Conservation (phyloP, 495 filamentous ascomycete species). For the Penicillium waksmanii region DNA sequence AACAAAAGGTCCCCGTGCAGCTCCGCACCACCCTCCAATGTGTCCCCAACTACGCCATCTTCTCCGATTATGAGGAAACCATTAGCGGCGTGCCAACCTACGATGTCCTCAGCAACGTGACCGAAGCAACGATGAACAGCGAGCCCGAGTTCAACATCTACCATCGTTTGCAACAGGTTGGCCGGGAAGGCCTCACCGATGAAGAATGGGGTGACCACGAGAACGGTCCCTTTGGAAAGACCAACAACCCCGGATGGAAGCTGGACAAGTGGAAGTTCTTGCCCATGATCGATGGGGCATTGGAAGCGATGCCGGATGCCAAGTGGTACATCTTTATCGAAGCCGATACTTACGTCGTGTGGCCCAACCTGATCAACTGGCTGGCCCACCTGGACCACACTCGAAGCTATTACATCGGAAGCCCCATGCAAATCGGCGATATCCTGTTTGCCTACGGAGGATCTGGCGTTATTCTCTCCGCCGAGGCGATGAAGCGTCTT, state of each 20-base stretch:
- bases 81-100: slow-evolving; percentile 42
- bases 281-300: slow-evolving; percentile 60
- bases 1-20: slow-evolving; percentile 44
- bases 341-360: slow-evolving; percentile 65
- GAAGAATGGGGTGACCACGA: slow-evolving; percentile 35
- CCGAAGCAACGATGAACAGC: slow-evolving; percentile 35
- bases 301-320: slow-evolving; percentile 52
- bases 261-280: slow-evolving; percentile 72
- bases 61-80: slow-evolving; percentile 52
- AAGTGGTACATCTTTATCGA: slow-evolving; percentile 71
- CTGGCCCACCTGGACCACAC: slow-evolving; percentile 55
- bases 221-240: slow-evolving; percentile 41
- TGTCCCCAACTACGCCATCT: slow-evolving; percentile 46
- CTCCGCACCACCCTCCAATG: slow-evolving; percentile 44
- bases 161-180: slow-evolving; percentile 42
- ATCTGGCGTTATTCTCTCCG: slow-evolving; percentile 58
- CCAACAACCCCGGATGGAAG: slow-evolving; percentile 56
- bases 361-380: slow-evolving; percentile 63
- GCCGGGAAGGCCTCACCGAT: slow-evolving; percentile 36
- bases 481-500: slow-evolving; percentile 26
- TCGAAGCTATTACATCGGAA: slow-evolving; percentile 56
- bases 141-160: slow-evolving; percentile 50
- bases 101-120: slow-evolving; percentile 45
- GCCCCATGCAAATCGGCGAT: slow-evolving; percentile 44
- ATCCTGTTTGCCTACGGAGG: slow-evolving; percentile 64